A percentile compares a stretch with the other conserved stretches of the same genome.
Conservation (phyloP, 106 monocot genomes). For the Xerophyta viscosa region DNA sequence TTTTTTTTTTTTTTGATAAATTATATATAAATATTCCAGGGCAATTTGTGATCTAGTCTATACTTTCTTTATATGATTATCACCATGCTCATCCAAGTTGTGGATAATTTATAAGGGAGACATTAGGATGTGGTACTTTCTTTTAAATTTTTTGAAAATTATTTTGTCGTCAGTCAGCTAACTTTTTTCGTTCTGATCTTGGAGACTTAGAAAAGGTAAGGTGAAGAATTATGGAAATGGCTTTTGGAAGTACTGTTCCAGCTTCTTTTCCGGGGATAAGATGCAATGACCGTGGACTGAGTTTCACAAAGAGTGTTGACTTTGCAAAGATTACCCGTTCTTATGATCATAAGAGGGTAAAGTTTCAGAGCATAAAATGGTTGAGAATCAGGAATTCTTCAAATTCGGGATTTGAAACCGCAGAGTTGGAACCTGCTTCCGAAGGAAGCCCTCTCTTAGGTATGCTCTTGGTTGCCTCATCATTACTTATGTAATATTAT, state of each 20-base stretch:
- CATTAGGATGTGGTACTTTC: too few species aligned
- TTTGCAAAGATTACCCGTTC: slow-evolving; percentile 36
- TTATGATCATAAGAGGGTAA: slow-evolving; percentile 8
- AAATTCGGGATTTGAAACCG: slow-evolving; percentile 69
- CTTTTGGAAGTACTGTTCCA: slow-evolving; percentile 31
- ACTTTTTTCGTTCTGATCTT: too few species aligned
- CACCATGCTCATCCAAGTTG: too few species aligned
- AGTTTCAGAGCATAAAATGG: slow-evolving; percentile 11
- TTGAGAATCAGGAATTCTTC: slow-evolving; percentile 30
- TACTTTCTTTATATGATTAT: too few species aligned
- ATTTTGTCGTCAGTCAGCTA: too few species aligned
- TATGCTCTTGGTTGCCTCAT: slow-evolving; percentile 12
- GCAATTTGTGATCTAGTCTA: too few species aligned
- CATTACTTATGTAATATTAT: neutral
- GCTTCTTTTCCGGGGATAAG: slow-evolving; percentile 42
- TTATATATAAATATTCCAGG: too few species aligned
- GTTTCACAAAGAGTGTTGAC: slow-evolving; percentile 56
- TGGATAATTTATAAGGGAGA: too few species aligned
- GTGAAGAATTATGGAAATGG: slow-evolving; percentile 25
- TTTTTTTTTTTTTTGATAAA: too few species aligned
- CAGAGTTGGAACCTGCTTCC: slow-evolving; percentile 64
- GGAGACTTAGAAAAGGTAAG: neutral
- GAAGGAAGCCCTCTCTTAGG: slow-evolving; percentile 94
- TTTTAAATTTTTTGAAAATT: too few species aligned
- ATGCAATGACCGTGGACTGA: slow-evolving; percentile 18